A percentile compares a stretch with the other conserved stretches of the same genome.
phyloP scores from a whole-genome alignment of 2,329 filamentous ascomycete species.

The Colletotrichum somersetense region DNA sequence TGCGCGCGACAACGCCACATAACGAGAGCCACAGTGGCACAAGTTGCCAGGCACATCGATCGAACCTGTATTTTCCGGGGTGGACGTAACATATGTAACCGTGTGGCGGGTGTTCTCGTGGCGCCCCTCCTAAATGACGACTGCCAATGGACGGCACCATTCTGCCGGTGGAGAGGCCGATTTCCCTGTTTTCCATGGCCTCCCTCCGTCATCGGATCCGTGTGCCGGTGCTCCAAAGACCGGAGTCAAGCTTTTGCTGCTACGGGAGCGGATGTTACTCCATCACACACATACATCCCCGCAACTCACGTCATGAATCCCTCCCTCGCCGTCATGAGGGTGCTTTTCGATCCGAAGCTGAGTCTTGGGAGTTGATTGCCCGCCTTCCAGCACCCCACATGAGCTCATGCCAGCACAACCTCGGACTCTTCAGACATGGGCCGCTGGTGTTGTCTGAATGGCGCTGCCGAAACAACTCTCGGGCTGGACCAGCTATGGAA shows the following conservation, averaged over 20 bases:
- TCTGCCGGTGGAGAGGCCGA: slow-evolving; percentile 24
- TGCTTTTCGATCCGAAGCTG: slow-evolving; percentile 3
- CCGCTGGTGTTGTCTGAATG: slow-evolving; percentile 10
- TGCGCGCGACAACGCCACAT: slow-evolving; percentile 24
- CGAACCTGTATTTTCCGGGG: slow-evolving; percentile 29
- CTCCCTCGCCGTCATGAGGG: slow-evolving; percentile 36
- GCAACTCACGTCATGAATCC: slow-evolving; percentile 40
- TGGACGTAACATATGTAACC: slow-evolving; percentile 1
- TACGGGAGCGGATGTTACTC: slow-evolving; percentile 17
- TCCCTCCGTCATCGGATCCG: slow-evolving; percentile 36
- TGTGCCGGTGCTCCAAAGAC: slow-evolving; percentile 29
- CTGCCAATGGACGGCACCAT: slow-evolving; percentile 33
- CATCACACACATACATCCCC: slow-evolving; percentile 16
- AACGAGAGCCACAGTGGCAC: slow-evolving; percentile 26
- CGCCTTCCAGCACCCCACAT: slow-evolving; percentile 29
- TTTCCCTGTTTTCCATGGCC: slow-evolving; percentile 40
- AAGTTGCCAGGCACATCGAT: neutral
- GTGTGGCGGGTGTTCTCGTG: slow-evolving; percentile 27
- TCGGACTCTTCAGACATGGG: slow-evolving; percentile 1
- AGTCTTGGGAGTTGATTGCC: slow-evolving; percentile 21
- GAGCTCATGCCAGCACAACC: slow-evolving; percentile 40
- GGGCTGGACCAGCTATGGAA: slow-evolving; percentile 7
- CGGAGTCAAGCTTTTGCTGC: slow-evolving; percentile 29
- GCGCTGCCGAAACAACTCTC: slow-evolving; percentile 8
- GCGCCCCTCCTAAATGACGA: slow-evolving; percentile 31